Evolutionary conservation across 202 grass and related monocot species (phyloP), one percentile per base, ranked within the genome.

Genomic region (Bolboschoenoplectus hybrid): DNA sequence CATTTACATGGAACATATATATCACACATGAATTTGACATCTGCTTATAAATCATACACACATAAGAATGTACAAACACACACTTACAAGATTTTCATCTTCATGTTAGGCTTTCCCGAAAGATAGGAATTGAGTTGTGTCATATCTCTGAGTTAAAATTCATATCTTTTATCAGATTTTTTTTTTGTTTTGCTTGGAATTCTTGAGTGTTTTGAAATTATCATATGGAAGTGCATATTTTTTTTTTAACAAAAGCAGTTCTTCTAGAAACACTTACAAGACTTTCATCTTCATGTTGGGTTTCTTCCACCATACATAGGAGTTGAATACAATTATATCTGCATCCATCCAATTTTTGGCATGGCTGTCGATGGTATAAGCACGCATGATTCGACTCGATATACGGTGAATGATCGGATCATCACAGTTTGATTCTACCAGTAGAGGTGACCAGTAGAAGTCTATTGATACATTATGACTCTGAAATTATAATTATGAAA

Each of bases 291-390:
- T 94, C 89, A 92, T 94, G 70, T 87, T 89, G 2, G 87, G 80
- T 67, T 85, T 90, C 72, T 92, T 97, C 95, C 92, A 97, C 95
- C 92, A 97, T 0, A 92, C 82, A 88, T 97, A 97, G 66, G 95
- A 90, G 76, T 97, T 93, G 87, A 97, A 97, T 43, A 97, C 89
- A 11, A 97, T 89, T 43, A 95, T 79, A 35, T 97, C 91, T 14
- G 95, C 91, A 75, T 95, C 88, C 46, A 53, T 85, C 95, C 95
- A 97, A 46, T 68, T 55, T 32, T 85, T 83, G 8, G 92, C 92
- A 58, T 97, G 95, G 20, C 80, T 93, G 35, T 93, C 89, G 0
- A 97, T 92, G 1, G 83, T 80, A 46, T 93, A 65, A 34, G 91
- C 88, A 56, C 88, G 86, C 85, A 97, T 93, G 81, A 97, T 97